Evolutionary conservation across 148 eudicot species (phyloP), one percentile per base, ranked within the genome.

Genomic region (Rhododendron ovatum): DNA sequence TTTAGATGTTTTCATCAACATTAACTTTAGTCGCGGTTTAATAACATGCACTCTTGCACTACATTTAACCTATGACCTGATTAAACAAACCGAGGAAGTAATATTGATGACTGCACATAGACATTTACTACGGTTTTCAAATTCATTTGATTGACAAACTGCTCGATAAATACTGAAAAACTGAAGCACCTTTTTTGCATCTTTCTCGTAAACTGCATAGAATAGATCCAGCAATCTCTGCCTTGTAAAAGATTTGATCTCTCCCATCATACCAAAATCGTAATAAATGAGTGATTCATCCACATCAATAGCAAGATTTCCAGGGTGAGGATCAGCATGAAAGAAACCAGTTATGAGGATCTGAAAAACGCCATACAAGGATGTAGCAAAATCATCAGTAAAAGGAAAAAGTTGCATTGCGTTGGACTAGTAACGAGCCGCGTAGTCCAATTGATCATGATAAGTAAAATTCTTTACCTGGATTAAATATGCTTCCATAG

Each of bases 261-360:
- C 99, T 84, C 99, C 99, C 99, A 95, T 97, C 99, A 97, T 97
- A 85, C 99, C 99, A 82, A 98, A 98, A 88, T 98, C 98, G 82
- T 98, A 98, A 86, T 95, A 98, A 84, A 98, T 95, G 87, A 95
- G 91, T 82, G 98, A 91, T 94, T 98, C 96, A 86, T 98, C 98
- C 37, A 89, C 87, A 86, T 95, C 99, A 88, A 98, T 93, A 45
- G 99, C 99, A 92, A 98, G 96, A 89, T 98, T 98, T 87, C 99
- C 99, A 50, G 99, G 99, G 87, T 95, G 99, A 86, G 99, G 99
- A 91, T 95, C 99, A 30, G 99, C 99, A 82, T 98, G 99, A 85
- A 98, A 98, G 91, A 98, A 98, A 78, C 99, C 99, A 17, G 98
- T 98, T 90, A 84, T 98, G 63, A 98, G 92, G 88, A 98, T 98